Evolutionary conservation across 192 early-diverging fungal species (phyloP), one percentile per base, ranked within the genome.

Genomic region (Coemansia sp.): DNA sequence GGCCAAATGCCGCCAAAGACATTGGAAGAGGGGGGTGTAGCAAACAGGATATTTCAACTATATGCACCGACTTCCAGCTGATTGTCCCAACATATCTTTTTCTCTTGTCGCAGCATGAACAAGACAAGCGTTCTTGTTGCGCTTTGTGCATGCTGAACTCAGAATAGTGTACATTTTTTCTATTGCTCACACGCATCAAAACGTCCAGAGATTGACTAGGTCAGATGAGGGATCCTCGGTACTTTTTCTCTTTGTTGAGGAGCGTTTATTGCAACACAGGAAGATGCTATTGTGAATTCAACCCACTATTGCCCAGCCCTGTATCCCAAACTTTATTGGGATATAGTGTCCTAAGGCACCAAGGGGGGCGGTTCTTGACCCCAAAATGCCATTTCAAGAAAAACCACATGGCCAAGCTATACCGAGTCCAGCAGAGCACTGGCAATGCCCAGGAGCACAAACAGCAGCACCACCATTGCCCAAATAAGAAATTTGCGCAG

Each of bases 371-470:
- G 32, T 10, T 34, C 32, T 34, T 34, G 6, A 34, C 32, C 32
- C 6, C 6, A 34, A 34, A 34, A 6, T 2, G 32, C 6, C 32
- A 34, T 34, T 34, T 34, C 32, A 9, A 34, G 7, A 34, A 34
- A 34, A 34, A 2, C 32, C 32, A 2, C 32, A 34, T 7, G 6
- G n/a, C n/a, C 32, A 34, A 9, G 32, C 34, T 18, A 51, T 4
- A 51, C 18, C 42, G 41, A 43, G 60, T 55, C 53, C 34, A 47
- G 38, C 53, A 62, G 45, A 11, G 53, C 60, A 40, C 60, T 55
- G 45, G 23, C 60, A 11, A 39, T 53, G 17, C 60, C 60, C 37
- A 62, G 18, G 5, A 62, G 39, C 17, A 45, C 53, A 40, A 55
- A 62, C 39, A 62, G 40, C 26, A 55, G 17, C 30, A 62, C 28